Base-by-base conservation (phyloP, 1,139 yeast genomes). In the Eremothecium cymbalariae region DNA sequence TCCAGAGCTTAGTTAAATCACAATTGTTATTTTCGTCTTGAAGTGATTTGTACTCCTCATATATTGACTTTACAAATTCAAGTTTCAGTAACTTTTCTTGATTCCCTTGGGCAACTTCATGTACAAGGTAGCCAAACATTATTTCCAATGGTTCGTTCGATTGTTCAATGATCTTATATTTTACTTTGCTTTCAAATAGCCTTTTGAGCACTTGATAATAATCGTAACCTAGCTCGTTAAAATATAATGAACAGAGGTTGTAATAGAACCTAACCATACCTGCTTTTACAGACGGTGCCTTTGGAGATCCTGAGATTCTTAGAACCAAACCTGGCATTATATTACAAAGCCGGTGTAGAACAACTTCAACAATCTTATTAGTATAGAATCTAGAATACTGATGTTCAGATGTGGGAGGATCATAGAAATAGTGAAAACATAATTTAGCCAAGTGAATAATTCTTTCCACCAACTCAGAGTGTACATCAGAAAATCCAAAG, bases 141-240 rank as follows among this genome's bases (percentile, higher is more conserved):
- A 27, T 17, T n/a, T 11, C 8, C 21, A 27, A 16, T 15, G 30
- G 30, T 11, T 27, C 21, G 3, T 3, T 8, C 15, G 30, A 17
- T 11, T 27, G 19, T n/a, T 27, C 30, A n/a, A 27, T n/a, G 19
- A 27, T 49, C 28, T 48, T 52, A 32, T 48, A 53, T 25, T 39
- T 42, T 4, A 55, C 43, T 36, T 55, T 55, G 6, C 52, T 48
- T 11, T 47, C 41, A 28, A 55, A 53, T 49, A 55, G 44, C 25
- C 49, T 49, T 32, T 45, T 50, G 33, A 55, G 53, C 29, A 52
- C 42, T 14, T 52, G 47, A 29, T 51, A 53, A 32, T 52, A 51
- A 16, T 51, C 55, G 16, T 42, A 38, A 3, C 50, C 55, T 33
- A 53, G 45, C 33, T 53, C 51, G 29, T 53, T 53, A 33, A 53